Base-by-base conservation (phyloP, 2,329 filamentous ascomycete species). In the Scedosporium dehoogii region DNA sequence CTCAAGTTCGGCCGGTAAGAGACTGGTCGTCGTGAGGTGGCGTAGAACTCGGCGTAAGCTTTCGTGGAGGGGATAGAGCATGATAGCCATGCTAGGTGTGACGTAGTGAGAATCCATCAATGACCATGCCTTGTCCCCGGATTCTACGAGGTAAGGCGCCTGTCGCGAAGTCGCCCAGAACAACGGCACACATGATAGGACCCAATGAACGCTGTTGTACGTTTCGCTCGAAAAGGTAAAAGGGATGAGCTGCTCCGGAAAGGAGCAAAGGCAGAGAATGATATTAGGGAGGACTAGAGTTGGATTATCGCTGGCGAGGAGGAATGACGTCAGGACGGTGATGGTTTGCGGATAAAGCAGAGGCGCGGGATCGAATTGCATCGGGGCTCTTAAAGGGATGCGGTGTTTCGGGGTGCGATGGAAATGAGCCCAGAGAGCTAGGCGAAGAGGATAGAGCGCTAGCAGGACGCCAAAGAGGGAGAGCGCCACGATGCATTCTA, bases 321-420 rank as follows among this genome's bases (percentile, higher is more conserved):
- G 86, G 4, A 94, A 77, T 1, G 92, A 86, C 29, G 94, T 88
- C 56, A 92, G 80, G 16, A 92, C 75, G 0, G 92, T 91, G 33
- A 96, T 80, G 2, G 87, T 75, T 5, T 88, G 82, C 18, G 93
- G 93, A 71, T 97, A 97, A 63, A 97, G 74, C n/a, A 96, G 80
- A 10, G 92, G 91, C 6, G 93, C 93, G 2, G 92, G 92, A 70
- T 97, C 93, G 73, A 97, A 96, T n/a, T 84, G 81, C 3, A 85
- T 77, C 0, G 92, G 91, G 44, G 96, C 78, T 33, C 71, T 71
- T 42, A 87, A 68, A 1, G 78, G 75, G 33, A 79, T 67, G 63
- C 66, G 68, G 29, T 66, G 73, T n/a, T 73, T 73, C 3, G 78
- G 73, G 4, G 66, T 71, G 18, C 73, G 71, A 25, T 74, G 73